A percentile compares a stretch with the other conserved stretches of the same genome.
These are phyloP conservation scores for Hyaloperonospora brassicae DNA, from an alignment of 352 stramenopile species.

Conservation along the genomic window DNA sequence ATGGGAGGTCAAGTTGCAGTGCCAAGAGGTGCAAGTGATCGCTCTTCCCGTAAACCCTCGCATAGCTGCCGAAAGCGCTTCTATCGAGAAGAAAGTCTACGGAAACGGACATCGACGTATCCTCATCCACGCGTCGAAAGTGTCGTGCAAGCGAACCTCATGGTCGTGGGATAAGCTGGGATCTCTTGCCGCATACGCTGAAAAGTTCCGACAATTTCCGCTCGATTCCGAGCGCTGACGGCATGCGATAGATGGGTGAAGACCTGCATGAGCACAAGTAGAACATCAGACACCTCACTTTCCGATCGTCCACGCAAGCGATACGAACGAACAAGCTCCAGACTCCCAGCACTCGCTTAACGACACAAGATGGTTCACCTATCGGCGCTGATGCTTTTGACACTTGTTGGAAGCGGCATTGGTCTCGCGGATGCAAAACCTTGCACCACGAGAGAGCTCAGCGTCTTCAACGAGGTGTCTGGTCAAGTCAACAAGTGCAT, in stretches of 20 bases:
- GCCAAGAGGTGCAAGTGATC: conserved; percentile 12
- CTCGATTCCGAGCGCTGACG: conserved; percentile 20
- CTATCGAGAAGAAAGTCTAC: conserved; percentile 10
- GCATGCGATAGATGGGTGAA: conserved; percentile 15
- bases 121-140: conserved; percentile 40
- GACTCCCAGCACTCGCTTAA: conserved; percentile 2
- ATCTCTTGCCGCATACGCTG: conserved; percentile 27
- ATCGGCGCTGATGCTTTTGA: conserved; percentile 9
- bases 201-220: conserved; percentile 35
- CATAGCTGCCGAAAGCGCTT: not conserved
- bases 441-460: conserved; percentile 34
- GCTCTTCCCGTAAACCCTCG: conserved; percentile 29
- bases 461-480: conserved; percentile 39
- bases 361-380: conserved; percentile 13
- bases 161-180: conserved; percentile 20
- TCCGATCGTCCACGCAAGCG: conserved; percentile 15
- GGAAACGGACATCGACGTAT: conserved; percentile 5
- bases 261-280: conserved; percentile 7
- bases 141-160: conserved; percentile 26
- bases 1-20: not conserved
- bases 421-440: conserved; percentile 5
- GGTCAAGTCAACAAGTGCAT: conserved; percentile 32
- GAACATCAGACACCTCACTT: conserved; percentile 8
- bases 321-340: conserved; percentile 11
- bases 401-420: conserved; percentile 3